Evolutionary conservation across 2,329 filamentous ascomycete species (phyloP), one percentile per base, ranked within the genome.

Genomic region (Xenosphaeropsis pyriputrescens): DNA sequence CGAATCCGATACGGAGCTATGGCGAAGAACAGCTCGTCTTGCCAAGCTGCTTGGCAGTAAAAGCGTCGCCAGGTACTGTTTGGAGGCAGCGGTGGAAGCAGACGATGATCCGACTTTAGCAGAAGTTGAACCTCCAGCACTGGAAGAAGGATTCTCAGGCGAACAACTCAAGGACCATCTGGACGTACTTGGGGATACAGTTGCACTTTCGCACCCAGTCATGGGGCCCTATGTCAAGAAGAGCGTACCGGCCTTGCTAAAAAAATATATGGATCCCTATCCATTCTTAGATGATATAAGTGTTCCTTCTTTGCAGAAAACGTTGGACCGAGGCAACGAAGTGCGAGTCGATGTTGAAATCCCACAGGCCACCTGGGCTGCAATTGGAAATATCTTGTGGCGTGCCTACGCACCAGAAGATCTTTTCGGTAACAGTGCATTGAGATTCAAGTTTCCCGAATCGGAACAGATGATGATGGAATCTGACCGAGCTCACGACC

Each of bases 1-100:
- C 42, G 75, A 75, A 2, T 78, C 75, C 0, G 75, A 80, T 47
- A 74, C 75, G 2, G 75, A 80, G 48, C 58, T 79, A 6, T 80
- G 75, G 75, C 63, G 75, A 42, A 65, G 67, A 36, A 62, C 67
- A 2, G 71, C 72, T 1, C 67, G 75, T 3, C 65, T 79, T 33
- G 72, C 68, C 3, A 64, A 67, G 1, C 70, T 73, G 34, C 54
- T 79, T 32, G 68, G 65, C 33, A 78, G 75, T 43, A 51, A 60
- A 0, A 63, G 73, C 11, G 62, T 77, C 18, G 70, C 66, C 45
- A 61, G 75, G 29, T 80, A 72, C 49, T 79, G 75, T 41, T 57
- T 80, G 2, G 75, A 80, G 50, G 72, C 75, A 22, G 75, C 75
- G 5, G 70, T 80, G 22, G 75, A 80, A 52, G 57, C 79, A 29